Evolutionary conservation across 148 eudicot genomes (phyloP), one percentile per base, ranked within the genome.

Genomic region (Persicaria tinctoria): DNA sequence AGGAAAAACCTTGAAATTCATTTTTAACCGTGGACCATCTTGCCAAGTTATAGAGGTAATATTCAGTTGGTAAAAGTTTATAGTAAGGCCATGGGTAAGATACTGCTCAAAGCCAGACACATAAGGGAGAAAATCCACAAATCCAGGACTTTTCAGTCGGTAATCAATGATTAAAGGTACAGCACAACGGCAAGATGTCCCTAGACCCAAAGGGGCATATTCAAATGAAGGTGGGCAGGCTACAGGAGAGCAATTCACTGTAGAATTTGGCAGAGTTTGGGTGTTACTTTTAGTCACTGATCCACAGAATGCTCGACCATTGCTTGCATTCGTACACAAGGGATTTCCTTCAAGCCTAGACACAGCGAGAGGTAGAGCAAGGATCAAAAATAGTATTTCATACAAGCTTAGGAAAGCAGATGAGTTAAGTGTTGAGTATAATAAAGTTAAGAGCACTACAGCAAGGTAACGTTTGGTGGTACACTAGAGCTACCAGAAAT

Each of bases 81-180:
- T 74, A 49, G 79, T 49, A 69, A 93, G 87, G 74, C 86, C 74
- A 27, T 70, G 74, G 20, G 91, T 91, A 68, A 89, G 64, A 59
- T 87, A 93, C 56, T 51, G 73, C 77, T 79, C 86, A 83, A 93
- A 91, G 68, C 70, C 76, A 77, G 75, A 6, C 6, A 44, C 64
- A 76, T 88, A 88, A 5, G 98, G 97, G 50, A 79, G 85, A 69
- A 93, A 93, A 75, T 84, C 82, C 62, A 85, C 82, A 78, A 93
- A 88, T 76, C 97, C 90, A 11, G 98, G 97, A 83, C 98, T 93
- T 80, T 92, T 91, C 56, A 93, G 86, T 76, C 97, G 84, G 76
- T 91, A 85, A 72, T 90, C 95, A 64, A 93, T 83, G 78, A 88
- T 76, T 73, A 93, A 78, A 78, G 98, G 98, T 66, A 89, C 84